A percentile compares a stretch with the other conserved stretches of the same genome.
Conservation (phyloP, 129 eudicot genomes). For the Scalesia atractyloides region DNA sequence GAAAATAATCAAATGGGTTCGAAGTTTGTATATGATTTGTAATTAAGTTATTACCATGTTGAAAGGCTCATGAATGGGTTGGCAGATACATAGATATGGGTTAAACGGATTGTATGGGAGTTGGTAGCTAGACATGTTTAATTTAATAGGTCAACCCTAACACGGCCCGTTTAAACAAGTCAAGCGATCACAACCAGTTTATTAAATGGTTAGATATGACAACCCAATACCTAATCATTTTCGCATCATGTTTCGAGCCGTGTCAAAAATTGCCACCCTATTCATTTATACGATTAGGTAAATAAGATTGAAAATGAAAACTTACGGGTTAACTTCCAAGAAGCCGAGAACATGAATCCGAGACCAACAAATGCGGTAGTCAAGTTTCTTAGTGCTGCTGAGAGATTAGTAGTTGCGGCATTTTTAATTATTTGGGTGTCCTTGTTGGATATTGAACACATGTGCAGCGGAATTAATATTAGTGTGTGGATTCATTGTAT, state of each 20-base stretch:
- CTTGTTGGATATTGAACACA: too few relatives aligned
- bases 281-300: neutral
- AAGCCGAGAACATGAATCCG: conserved; percentile 88
- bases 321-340: conserved; percentile 95
- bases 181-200: neutral
- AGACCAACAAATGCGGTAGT: conserved; percentile 63
- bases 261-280: neutral
- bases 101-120: too few relatives aligned
- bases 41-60: neutral
- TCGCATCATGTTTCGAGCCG: neutral
- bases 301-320: neutral
- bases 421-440: conserved; percentile 68
- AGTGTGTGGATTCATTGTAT: too few relatives aligned
- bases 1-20: neutral
- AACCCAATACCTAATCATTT: neutral
- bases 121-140: too few relatives aligned
- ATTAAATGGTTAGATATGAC: too few relatives aligned
- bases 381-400: conserved; percentile 55
- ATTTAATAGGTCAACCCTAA: too few relatives aligned
- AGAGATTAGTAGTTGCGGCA: conserved; percentile 67
- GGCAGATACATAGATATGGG: too few relatives aligned
- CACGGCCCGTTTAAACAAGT: too few relatives aligned
- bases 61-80: neutral
- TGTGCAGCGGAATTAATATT: too few relatives aligned
- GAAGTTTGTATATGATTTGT: neutral